Evolutionary conservation across 257 asterid genomes (phyloP).

Genomic region (Galeopsis tetrahit): DNA sequence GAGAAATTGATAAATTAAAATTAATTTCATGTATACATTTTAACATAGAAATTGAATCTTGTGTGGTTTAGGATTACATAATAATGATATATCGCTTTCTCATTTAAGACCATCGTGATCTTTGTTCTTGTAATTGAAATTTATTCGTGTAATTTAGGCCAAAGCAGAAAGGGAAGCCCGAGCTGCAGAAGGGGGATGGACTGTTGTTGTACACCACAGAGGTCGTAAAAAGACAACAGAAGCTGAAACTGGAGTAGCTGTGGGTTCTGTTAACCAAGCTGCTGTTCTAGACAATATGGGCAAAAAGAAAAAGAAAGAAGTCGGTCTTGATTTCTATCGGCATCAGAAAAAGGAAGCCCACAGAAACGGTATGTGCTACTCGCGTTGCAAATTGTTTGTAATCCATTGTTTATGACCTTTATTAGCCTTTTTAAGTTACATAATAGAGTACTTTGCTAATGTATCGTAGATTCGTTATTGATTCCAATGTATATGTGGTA

Average conservation of each 20-base stretch:
- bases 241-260: conserved; percentile 78
- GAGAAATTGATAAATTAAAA: background rate
- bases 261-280: conserved; percentile 91
- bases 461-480: background rate
- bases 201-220: conserved; percentile 89
- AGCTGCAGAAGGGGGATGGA: conserved; percentile 96
- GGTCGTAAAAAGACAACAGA: conserved; percentile 95
- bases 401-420: background rate
- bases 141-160: conserved; percentile 48
- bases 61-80: background rate
- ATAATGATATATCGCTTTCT: background rate
- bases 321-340: conserved; percentile 78
- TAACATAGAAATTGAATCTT: conserved; percentile 4
- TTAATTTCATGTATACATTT: background rate
- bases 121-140: conserved; percentile 20
- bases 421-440: background rate
- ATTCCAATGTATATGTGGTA: background rate
- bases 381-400: background rate
- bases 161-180: conserved; percentile 72
- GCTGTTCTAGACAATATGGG: conserved; percentile 74
- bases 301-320: conserved; percentile 69
- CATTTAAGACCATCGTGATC: background rate
- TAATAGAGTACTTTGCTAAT: background rate
- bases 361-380: conserved; percentile 64
- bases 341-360: conserved; percentile 90